Percentiles rank a stretch among this genome's conserved stretches.
phyloP scores from a whole-genome alignment of 2,329 filamentous ascomycete genomes.

The Cladophialophora chaetospira region DNA sequence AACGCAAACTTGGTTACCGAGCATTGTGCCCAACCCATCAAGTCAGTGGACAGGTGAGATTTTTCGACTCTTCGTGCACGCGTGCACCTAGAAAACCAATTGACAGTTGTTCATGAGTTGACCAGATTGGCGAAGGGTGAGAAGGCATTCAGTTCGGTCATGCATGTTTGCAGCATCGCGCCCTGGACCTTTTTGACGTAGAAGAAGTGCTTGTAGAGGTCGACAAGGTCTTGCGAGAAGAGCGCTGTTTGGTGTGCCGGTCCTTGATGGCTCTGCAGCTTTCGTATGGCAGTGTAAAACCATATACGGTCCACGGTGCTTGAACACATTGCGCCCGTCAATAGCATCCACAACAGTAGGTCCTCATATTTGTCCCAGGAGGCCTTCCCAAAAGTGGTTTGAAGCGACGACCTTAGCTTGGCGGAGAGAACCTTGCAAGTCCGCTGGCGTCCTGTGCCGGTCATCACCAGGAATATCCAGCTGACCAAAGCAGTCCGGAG shows the following conservation, averaged over 20 bases:
- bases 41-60: no score
- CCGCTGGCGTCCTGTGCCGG: constrained; percentile 5
- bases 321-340: background rate
- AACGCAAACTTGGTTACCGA: no score
- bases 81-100: no score
- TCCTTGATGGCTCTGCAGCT: no score
- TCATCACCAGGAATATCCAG: constrained; percentile 10
- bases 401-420: background rate
- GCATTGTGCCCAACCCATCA: no score
- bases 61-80: no score
- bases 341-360: background rate
- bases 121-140: no score
- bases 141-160: background rate
- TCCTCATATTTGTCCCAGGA: background rate
- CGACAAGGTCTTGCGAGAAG: background rate
- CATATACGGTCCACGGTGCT: background rate
- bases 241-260: no score
- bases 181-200: background rate
- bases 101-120: no score
- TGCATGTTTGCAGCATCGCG: background rate
- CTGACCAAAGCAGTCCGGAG: constrained; percentile 1
- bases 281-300: background rate
- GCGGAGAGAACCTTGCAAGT: constrained; percentile 6
- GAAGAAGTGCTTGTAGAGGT: background rate
- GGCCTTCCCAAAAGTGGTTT: background rate